Base-by-base conservation (phyloP, 768 basidiomycete species). In the Lentinula sp. region DNA sequence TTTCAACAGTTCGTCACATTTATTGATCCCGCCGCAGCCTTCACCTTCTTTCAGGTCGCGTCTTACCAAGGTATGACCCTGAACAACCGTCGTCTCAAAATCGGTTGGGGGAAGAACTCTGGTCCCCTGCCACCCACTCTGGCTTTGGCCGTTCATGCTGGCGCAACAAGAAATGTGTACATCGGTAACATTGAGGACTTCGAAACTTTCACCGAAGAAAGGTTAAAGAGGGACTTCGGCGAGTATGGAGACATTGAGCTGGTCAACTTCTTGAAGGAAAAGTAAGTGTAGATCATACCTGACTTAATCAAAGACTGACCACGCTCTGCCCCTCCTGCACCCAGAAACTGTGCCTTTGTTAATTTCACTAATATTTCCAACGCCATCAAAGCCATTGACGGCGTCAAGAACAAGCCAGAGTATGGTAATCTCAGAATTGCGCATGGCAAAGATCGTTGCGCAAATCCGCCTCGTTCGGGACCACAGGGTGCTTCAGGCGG, bases 371-470 rank as follows among this genome's bases (percentile, higher is more conserved):
- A 95, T 76, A 86, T 97, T 66, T 87, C 88, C 55, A 95, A 95
- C 69, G 94, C 95, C 12, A 94, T 95, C 80, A 98, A 98, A 78
- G 95, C 96, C n/a, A 95, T 98, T 68, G 96, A 98, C 61, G 90
- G 88, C 7, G 84, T 97, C 74, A 96, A 96, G 83, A 85, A 81
- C 69, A 91, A 93, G 70, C 85, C 92, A 1, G 95, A 98, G 70
- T 98, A 98, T 70, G 79, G 85, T 16, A 88, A 87, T 72, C 76
- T 98, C 65, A 88, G 93, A 43, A 91, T 99, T 61, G 89, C 94
- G 15, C 95, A 95, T 73, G 95, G 95, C 62, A 98, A 97, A 72
- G 95, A 97, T 69, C 85, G 95, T 39, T 98, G 95, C 73, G 95
- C 94, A 35, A 95, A 95, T 73, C 88, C 93, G 37, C 94, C 93